These are phyloP conservation scores for Coemansia sp. DNA, from an alignment of 192 early-diverging fungal genomes.

Conservation along the genomic window DNA sequence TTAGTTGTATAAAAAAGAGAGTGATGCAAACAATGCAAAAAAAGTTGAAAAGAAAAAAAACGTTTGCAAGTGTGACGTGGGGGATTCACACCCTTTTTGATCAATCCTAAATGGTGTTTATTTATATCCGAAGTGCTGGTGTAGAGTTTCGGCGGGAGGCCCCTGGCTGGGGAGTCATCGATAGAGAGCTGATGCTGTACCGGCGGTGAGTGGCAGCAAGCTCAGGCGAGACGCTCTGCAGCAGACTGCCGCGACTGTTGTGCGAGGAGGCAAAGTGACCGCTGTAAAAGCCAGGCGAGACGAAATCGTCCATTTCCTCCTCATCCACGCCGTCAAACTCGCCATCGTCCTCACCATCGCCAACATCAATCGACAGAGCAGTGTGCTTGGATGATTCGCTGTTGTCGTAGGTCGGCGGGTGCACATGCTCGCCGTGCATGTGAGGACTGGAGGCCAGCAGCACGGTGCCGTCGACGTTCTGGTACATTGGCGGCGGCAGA, in stretches of 20 bases:
- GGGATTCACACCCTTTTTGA: no score
- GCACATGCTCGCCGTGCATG: not conserved
- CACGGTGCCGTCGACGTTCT: slow-evolving; percentile 61
- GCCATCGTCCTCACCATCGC: not conserved
- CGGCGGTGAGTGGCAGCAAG: not conserved
- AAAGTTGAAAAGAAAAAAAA: not conserved
- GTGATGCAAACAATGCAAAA: slow-evolving; percentile 2
- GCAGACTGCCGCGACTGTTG: not conserved
- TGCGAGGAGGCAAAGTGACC: not conserved
- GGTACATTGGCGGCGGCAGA: slow-evolving; percentile 53
- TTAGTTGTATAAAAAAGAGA: not conserved
- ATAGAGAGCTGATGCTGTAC: slow-evolving; percentile 7
- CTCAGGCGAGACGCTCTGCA: not conserved
- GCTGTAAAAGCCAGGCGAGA: not conserved
- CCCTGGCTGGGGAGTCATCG: not conserved
- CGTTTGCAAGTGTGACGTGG: not conserved
- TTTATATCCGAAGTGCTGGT: not conserved
- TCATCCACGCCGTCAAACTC: not conserved
- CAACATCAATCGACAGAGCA: slow-evolving; percentile 1
- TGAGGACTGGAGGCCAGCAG: slow-evolving; percentile 47
- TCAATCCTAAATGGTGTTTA: no score
- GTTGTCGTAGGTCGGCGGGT: slow-evolving; percentile 21
- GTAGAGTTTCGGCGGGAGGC: slow-evolving; percentile 1
- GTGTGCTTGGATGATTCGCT: not conserved
- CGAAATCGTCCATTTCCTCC: not conserved